These are phyloP conservation scores for Sporothrix mexicana DNA, from an alignment of 2,329 filamentous ascomycete species.

Conservation along the genomic window DNA sequence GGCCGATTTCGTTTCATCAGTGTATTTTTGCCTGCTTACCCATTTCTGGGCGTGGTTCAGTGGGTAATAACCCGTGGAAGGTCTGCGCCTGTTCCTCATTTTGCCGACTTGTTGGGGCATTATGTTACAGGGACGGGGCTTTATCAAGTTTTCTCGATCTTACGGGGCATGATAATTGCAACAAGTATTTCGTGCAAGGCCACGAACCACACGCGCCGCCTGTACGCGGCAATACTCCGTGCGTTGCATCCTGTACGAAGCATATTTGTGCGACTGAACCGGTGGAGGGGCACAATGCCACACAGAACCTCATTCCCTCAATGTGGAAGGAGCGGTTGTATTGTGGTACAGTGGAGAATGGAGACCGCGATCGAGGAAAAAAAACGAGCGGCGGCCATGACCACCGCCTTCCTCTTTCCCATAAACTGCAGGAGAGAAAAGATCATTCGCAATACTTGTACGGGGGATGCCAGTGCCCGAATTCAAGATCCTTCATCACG, in stretches of 20 bases:
- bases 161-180: neutral
- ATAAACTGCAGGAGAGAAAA: neutral
- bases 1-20: conserved; percentile 23
- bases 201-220: conserved; percentile 1
- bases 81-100: neutral
- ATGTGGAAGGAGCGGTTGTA: neutral
- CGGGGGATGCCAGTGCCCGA: neutral
- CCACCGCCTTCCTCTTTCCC: neutral
- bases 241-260: conserved; percentile 9
- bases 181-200: conserved; percentile 1
- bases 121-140: neutral
- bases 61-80: neutral
- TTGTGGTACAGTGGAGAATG: neutral
- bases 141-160: neutral
- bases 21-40: conserved; percentile 12
- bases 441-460: neutral
- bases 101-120: neutral
- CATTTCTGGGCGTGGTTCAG: conserved; percentile 16
- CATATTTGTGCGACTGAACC: conserved; percentile 4
- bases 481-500: neutral
- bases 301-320: neutral
- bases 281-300: conserved; percentile 15
- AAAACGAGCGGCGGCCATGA: neutral
- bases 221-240: neutral
- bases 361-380: neutral